Evolutionary conservation across 441 rosid genomes (phyloP), one percentile per base, ranked within the genome.

Genomic region (Gossypium gossypioides): DNA sequence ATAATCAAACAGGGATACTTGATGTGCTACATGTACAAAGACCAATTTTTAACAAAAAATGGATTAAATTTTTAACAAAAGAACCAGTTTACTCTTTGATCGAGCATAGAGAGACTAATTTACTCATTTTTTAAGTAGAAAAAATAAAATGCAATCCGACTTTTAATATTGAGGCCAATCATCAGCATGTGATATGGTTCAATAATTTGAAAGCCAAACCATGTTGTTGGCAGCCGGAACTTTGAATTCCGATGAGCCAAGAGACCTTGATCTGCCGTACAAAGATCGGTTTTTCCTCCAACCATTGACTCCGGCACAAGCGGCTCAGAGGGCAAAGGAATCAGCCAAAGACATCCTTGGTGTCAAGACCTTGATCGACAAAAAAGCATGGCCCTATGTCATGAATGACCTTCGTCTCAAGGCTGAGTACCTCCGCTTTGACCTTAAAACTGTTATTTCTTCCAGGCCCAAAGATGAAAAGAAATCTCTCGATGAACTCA

Each of bases 301-400:
- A 71, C 87, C 94, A 44, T 80, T 88, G 58, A 0, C 81, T 9
- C 97, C 99, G 18, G 37, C 77, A 9, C 80, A 84, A 79, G 99
- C 99, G 12, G 94, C 88, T 8, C 80, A 78, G 57, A 85, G 99
- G 63, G 93, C 94, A n/a, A 94, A 94, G 79, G 97, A 86, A 58
- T 91, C 97, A 4, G 97, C 97, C 6, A 84, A 90, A 82, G 97
- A 92, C 1, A 94, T 94, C 51, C 24, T 92, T 13, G 76, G 79
- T 60, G 97, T 94, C 76, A 94, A 94, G 86, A 61, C 65, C 4
- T 61, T 83, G 50, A 94, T 94, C 44, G 97, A 94, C 81, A 89
- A 94, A 85, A 92, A 90, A 80, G 92, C 93, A 3, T 94, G 97
- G 99, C 97, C 99, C 0, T 92, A 86, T 69, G 97, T 94, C 72